These are phyloP conservation scores for Beauveria brongniartii DNA, from an alignment of 2,329 filamentous ascomycete species.

Conservation along the genomic window DNA sequence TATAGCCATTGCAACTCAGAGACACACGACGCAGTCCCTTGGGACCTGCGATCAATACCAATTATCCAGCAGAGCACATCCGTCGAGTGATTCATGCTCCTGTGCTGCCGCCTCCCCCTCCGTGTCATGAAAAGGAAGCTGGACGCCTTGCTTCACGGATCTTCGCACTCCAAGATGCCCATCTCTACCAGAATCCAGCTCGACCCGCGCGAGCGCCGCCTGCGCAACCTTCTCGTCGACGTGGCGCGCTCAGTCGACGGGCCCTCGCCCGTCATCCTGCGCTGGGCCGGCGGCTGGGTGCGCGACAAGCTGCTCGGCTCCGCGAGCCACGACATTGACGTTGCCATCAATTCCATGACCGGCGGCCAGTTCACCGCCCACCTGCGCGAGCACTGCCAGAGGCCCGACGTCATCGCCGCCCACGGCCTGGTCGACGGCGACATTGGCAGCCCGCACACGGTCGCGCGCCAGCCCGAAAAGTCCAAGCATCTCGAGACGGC, in stretches of 20 bases:
- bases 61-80: neutral
- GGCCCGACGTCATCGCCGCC: constrained; percentile 49
- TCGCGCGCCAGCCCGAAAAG: constrained; percentile 87
- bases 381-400: constrained; percentile 60
- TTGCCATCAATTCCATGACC: constrained; percentile 79
- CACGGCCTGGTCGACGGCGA: constrained; percentile 51
- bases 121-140: constrained; percentile 29
- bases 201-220: constrained; percentile 60
- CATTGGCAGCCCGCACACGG: constrained; percentile 74
- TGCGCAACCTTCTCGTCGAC: constrained; percentile 72
- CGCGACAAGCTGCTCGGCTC: constrained; percentile 72
- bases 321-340: constrained; percentile 73
- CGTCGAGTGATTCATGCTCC: constrained; percentile 1
- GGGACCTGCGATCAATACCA: neutral
- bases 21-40: neutral
- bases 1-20: neutral
- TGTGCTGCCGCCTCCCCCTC: neutral
- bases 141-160: constrained; percentile 20
- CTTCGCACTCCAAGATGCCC: constrained; percentile 15
- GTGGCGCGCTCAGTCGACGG: constrained; percentile 58
- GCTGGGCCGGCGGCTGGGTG: constrained; percentile 83
- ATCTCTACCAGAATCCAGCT: constrained; percentile 39
- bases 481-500: constrained; percentile 94
- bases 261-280: constrained; percentile 47
- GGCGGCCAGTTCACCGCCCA: constrained; percentile 65